phyloP scores from a whole-genome alignment of 495 filamentous ascomycete species.

The Xylaria castorea region DNA sequence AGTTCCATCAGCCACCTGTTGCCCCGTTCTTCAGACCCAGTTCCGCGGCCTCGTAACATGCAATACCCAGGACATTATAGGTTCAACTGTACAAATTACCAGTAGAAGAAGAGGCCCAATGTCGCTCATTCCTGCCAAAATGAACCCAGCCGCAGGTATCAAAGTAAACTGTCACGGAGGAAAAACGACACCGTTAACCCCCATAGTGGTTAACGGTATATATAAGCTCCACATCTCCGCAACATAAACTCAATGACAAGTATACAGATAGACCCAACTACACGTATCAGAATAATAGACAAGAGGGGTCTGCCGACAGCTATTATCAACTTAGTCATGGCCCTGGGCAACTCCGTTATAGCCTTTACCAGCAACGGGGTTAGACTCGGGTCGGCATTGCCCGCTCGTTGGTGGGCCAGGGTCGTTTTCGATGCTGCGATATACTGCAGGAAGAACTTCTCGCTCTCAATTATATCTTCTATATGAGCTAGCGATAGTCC shows the following conservation, averaged over 20 bases:
- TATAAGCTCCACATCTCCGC: no score
- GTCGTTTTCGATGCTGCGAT: not conserved
- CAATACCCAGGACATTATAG: not conserved
- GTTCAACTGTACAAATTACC: not conserved
- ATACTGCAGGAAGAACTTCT: not conserved
- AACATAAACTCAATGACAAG: not conserved
- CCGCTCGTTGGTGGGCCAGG: not conserved
- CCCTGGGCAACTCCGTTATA: no score
- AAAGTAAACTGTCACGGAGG: not conserved
- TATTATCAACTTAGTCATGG: not conserved
- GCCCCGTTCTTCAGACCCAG: not conserved
- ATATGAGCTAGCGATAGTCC: not conserved
- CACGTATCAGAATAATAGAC: not conserved
- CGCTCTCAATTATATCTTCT: not conserved
- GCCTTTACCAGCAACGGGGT: no score
- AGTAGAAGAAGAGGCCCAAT: not conserved
- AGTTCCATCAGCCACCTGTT: no score
- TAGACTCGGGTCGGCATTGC: not conserved
- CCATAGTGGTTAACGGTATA: no score
- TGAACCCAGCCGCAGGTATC: not conserved
- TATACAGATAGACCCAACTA: no score
- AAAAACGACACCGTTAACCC: no score
- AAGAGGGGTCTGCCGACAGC: not conserved
- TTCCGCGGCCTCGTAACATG: no score
- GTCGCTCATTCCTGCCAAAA: not conserved